A percentile compares a stretch with the other conserved stretches of the same genome.
These are phyloP conservation scores for Eucalyptus pauciflora DNA, from an alignment of 345 rosid genomes.

Conservation along the genomic window DNA sequence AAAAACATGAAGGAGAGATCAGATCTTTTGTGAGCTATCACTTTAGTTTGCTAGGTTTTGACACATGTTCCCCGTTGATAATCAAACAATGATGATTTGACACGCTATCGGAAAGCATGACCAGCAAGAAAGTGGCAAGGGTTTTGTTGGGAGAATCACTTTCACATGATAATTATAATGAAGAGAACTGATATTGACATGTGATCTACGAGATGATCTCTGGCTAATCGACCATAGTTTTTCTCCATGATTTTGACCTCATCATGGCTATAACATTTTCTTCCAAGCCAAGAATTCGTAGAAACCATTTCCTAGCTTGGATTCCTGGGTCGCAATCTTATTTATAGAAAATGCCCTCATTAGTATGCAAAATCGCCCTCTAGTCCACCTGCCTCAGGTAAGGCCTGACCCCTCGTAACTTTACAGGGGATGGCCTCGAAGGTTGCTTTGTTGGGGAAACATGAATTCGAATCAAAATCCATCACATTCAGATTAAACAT, in stretches of 20 bases:
- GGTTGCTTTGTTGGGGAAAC: background rate
- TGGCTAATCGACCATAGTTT: background rate
- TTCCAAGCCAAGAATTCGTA: background rate
- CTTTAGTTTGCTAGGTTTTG: background rate
- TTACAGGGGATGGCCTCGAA: background rate
- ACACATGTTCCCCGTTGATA: background rate
- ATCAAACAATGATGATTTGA: background rate
- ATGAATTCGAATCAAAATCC: background rate
- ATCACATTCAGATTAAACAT: background rate
- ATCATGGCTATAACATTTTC: background rate
- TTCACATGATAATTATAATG: background rate
- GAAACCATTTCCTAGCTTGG: background rate
- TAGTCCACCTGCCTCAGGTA: background rate
- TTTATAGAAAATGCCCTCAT: background rate
- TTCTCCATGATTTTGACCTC: background rate
- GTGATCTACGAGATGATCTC: background rate
- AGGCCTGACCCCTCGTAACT: background rate
- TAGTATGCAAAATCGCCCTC: background rate
- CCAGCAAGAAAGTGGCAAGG: background rate
- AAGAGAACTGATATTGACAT: background rate
- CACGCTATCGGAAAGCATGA: background rate
- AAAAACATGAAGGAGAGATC: background rate
- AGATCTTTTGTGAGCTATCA: too few relatives aligned
- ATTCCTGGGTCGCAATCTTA: background rate
- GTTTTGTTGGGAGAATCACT: background rate